Evolutionary conservation across 176 grass and related monocot genomes (phyloP), one percentile per base, ranked within the genome.

Genomic region (Microstegium vimineum): DNA sequence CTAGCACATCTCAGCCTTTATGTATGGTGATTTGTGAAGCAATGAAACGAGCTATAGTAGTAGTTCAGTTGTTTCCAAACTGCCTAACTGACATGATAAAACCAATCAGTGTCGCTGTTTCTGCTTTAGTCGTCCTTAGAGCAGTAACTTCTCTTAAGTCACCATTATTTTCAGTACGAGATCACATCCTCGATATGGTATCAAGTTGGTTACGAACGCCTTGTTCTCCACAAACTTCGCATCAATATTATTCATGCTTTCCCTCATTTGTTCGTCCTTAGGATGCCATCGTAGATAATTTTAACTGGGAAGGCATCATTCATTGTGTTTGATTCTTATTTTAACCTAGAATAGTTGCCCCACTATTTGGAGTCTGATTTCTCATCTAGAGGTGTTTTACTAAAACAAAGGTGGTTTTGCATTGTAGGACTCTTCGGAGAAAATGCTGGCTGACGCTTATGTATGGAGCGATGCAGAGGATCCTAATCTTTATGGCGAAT

Each of bases 401-500:
- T 82, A 52, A 85, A 85, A 37, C 2, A 79, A 84, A 80, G 4
- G 31, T 87, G 28, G 35, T 74, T 69, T 37, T 72, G 8, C 43
- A 12, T 41, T 82, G 36, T 74, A 99, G 93, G 89, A 92, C 73
- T 87, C 87, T 17, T 74, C 89, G 3, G 82, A 91, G 76, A 93
- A 74, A 71, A 86, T 95, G 74, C 13, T 92, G 65, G 96, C 85
- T 74, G 85, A 95, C 52, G 57, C 93, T 61, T 99, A 98, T 68
- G 70, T 99, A 37, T 99, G 96, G 96, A 73, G 30, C 72, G 79
- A 92, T 83, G 60, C 89, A 77, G 61, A 93, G 37, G 96, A 95
- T 61, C 85, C 93, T 22, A 71, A 99, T 81, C 90, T 95, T 43
- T 91, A 92, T 62, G 93, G 87, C n/a, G 85, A 95, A 45, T 99